Base-by-base conservation (phyloP, 192 early-diverging fungal species). In the Gorgonomyces haynaldii region DNA sequence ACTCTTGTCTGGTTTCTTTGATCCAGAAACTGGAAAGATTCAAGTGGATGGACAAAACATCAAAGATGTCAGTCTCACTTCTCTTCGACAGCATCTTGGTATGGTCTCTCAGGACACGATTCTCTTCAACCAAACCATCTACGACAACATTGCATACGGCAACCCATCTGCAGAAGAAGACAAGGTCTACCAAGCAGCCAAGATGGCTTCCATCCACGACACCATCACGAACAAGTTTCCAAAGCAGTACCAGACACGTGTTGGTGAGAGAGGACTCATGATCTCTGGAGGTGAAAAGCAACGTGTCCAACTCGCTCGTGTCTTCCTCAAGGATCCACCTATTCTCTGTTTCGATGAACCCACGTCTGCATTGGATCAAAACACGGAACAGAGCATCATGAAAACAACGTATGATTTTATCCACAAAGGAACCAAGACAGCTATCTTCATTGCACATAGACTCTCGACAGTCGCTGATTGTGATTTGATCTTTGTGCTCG, bases 101-200 rank as follows among this genome's bases (percentile, higher is more conserved):
- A 88, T 96, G 4, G 87, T 96, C 1, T 85, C 89, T 8, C 89
- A 92, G 59, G 92, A 96, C 57, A 91, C 87, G 12, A 80, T 84
- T 4, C 62, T 99, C 36, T 99, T 99, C 76, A 97, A 97, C 53
- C 78, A 88, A 20, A 83, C 82, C 0, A 82, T 99, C 29, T 79
- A 71, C 54, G 79, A 95, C 60, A 99, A 99, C 51, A 94, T 99
- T 42, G 54, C 67, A 15, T 99, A 99, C 54, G 96, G 92, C 10
- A 69, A 79, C 15, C 69, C 82, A 16, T 57, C 46, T 20, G 60
- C 62, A 9, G 40, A 37, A 4, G 42, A 50, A 12, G 71, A 69
- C 21, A 82, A 97, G 15, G 78, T 91, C 6, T 58, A 67, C 13
- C 63, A 66, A 16, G 88, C 90, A 2, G 85, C 87, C 0, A 64